Evolutionary conservation across 768 basidiomycete genomes (phyloP).

Genomic region (Xanthoconium purpureum): DNA sequence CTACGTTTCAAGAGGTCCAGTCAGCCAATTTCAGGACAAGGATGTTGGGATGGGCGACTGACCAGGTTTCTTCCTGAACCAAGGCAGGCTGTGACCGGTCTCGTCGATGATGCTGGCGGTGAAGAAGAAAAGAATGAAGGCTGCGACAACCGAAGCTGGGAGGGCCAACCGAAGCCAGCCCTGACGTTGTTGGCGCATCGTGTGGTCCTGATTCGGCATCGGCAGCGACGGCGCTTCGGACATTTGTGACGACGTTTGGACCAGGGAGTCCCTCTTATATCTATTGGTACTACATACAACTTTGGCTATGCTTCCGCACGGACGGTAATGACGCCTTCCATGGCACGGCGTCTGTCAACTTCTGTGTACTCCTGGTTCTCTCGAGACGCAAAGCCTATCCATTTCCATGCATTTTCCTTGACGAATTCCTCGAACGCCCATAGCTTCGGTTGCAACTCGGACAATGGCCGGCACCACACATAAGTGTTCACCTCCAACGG

Average conservation of each 20-base stretch:
- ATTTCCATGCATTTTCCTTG: conserved; percentile 69
- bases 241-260: not conserved
- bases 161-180: conserved; percentile 11
- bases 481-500: conserved; percentile 66
- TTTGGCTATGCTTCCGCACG: not conserved
- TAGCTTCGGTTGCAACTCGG: conserved; percentile 49
- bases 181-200: not conserved
- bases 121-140: conserved; percentile 46
- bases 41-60: not conserved
- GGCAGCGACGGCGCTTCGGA: conserved; percentile 16
- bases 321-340: conserved; percentile 33
- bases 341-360: conserved; percentile 48
- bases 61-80: conserved; percentile 16
- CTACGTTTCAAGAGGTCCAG: not conserved
- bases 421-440: conserved; percentile 89
- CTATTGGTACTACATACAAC: not conserved
- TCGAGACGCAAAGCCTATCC: conserved; percentile 51
- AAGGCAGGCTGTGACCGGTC: not conserved
- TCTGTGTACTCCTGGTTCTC: conserved; percentile 44
- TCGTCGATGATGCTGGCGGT: conserved; percentile 30
- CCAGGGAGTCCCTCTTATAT: too few species aligned
- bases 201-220: not conserved
- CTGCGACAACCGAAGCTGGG: conserved; percentile 36
- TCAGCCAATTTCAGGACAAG: not conserved
- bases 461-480: conserved; percentile 51